Percentiles rank a stretch among this genome's conserved stretches.
These are phyloP conservation scores for Irineochytrium annulatum DNA, from an alignment of 192 early-diverging fungal genomes.

Conservation along the genomic window DNA sequence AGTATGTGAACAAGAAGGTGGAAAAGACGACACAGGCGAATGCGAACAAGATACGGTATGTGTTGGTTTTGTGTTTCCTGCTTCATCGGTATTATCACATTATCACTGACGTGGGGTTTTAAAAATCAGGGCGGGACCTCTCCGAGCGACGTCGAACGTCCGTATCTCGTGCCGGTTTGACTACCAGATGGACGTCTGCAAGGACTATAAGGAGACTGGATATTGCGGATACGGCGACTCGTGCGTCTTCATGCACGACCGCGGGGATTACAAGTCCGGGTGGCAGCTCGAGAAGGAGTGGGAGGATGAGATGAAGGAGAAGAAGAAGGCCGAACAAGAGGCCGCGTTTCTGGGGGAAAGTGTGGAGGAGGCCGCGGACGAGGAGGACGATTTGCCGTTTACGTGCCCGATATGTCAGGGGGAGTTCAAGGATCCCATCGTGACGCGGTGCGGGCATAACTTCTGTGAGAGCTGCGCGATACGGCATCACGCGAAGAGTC, in stretches of 20 bases:
- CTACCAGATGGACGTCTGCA: constrained; percentile 97
- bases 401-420: constrained; percentile 91
- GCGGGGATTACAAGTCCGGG: constrained; percentile 92
- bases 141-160: constrained; percentile 65
- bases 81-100: background rate
- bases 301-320: constrained; percentile 74
- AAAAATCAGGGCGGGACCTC: constrained; percentile 61
- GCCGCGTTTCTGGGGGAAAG: constrained; percentile 35
- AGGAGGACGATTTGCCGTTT: constrained; percentile 85
- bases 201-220: constrained; percentile 84
- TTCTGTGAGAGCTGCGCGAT: constrained; percentile 96
- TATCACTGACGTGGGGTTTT: background rate
- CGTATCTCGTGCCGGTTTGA: constrained; percentile 84
- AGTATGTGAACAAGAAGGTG: constrained; percentile 59
- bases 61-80: background rate
- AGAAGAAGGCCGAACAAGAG: constrained; percentile 38
- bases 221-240: constrained; percentile 96
- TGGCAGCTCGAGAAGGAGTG: constrained; percentile 98
- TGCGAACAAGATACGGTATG: constrained; percentile 38
- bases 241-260: constrained; percentile 97
- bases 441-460: constrained; percentile 92
- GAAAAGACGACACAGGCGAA: constrained; percentile 52
- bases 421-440: constrained; percentile 82
- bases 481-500: constrained; percentile 71
- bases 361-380: constrained; percentile 45